Percentiles rank a stretch among this genome's conserved stretches.
phyloP scores from a whole-genome alignment of 257 asterid genomes.

The Solanum virginianum region DNA sequence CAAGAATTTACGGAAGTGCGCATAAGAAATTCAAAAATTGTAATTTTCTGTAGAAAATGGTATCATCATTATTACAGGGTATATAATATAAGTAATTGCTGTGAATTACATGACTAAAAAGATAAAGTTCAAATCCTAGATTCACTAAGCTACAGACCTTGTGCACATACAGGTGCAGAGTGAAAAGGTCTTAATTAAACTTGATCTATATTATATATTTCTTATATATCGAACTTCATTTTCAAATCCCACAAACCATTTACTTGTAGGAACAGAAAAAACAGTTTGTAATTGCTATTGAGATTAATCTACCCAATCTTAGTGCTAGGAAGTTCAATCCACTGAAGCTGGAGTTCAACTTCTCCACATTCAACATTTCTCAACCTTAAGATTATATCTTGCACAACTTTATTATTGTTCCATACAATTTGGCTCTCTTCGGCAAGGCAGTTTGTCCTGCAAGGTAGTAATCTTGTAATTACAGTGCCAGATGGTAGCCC shows the following conservation, averaged over 20 bases:
- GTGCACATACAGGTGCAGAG: neutral
- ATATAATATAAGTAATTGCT: neutral
- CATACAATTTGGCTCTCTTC: slow-evolving; percentile 27
- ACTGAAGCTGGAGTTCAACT: slow-evolving; percentile 35
- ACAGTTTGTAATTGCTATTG: neutral
- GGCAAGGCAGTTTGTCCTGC: slow-evolving; percentile 27
- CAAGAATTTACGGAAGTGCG: neutral
- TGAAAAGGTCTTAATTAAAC: neutral
- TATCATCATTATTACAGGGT: neutral
- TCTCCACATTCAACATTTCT: slow-evolving; percentile 39
- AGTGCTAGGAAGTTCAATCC: slow-evolving; percentile 37
- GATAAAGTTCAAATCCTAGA: neutral
- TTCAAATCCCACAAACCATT: neutral
- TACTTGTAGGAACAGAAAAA: neutral
- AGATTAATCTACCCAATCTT: slow-evolving; percentile 9
- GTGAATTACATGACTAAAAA: neutral
- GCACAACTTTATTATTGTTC: slow-evolving; percentile 20
- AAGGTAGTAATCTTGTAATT: slow-evolving; percentile 14
- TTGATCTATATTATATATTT: neutral
- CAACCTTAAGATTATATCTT: slow-evolving; percentile 30
- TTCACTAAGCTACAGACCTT: neutral
- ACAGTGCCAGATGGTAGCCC: slow-evolving; percentile 31
- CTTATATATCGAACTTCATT: neutral
- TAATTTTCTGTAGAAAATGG: neutral
- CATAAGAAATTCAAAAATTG: neutral